These are phyloP conservation scores for Sclerotinia minor DNA, from an alignment of 2,329 filamentous ascomycete species.

Conservation along the genomic window DNA sequence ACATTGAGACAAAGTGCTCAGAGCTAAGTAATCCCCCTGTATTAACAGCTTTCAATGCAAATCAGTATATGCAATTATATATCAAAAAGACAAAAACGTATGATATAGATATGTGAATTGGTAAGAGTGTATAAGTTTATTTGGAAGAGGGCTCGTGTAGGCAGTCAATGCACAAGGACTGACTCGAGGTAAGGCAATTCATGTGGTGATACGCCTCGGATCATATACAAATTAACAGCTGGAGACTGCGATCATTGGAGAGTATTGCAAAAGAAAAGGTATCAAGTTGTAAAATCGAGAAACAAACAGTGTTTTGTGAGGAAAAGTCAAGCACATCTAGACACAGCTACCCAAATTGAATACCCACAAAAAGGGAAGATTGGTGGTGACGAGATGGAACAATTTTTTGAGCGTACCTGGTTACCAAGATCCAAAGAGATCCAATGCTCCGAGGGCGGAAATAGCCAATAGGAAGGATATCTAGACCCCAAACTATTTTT, in stretches of 20 bases:
- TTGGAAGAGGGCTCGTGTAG: not conserved
- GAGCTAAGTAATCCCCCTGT: constrained; percentile 3
- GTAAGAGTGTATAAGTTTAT: not conserved
- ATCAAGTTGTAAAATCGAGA: not conserved
- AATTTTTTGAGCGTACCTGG: constrained; percentile 16
- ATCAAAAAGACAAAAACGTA: not conserved
- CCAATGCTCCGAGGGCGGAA: not conserved
- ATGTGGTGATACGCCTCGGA: not conserved
- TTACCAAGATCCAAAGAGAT: constrained; percentile 13
- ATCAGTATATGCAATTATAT: constrained; percentile 7
- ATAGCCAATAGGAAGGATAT: constrained; percentile 2
- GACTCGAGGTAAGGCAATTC: constrained; percentile 3
- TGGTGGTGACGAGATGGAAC: constrained; percentile 16
- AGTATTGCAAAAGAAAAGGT: not conserved
- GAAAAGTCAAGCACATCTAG: not conserved
- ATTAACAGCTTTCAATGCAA: not conserved
- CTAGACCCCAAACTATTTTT: not conserved
- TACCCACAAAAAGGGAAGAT: constrained; percentile 8
- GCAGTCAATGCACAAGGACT: constrained; percentile 15
- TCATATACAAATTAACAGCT: constrained; percentile 2
- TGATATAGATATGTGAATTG: not conserved
- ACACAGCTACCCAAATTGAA: constrained; percentile 3
- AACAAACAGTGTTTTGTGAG: not conserved
- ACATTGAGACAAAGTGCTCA: constrained; percentile 6
- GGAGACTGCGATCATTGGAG: not conserved